These are phyloP conservation scores for Colletotrichum sp. DNA, from an alignment of 2,329 filamentous ascomycete species.

Conservation along the genomic window DNA sequence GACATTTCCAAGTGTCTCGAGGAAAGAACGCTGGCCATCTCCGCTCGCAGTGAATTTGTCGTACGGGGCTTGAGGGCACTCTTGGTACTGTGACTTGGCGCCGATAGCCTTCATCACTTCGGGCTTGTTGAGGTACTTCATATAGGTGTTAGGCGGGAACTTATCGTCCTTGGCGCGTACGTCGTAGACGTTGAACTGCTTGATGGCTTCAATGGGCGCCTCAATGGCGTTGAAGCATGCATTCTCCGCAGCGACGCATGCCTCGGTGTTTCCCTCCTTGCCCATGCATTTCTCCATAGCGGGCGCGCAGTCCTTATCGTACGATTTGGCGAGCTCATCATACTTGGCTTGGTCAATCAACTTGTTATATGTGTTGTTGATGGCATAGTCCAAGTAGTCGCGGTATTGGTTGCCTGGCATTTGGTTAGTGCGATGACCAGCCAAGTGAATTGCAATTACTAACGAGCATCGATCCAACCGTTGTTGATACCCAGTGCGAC, in stretches of 20 bases:
- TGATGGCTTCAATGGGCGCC: constrained; percentile 20
- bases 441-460: too few species aligned
- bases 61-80: constrained; percentile 42
- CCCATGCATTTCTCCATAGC: constrained; percentile 22
- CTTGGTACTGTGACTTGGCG: constrained; percentile 42
- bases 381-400: constrained; percentile 46
- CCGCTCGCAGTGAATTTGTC: constrained; percentile 43
- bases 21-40: constrained; percentile 48
- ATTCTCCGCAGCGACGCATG: constrained; percentile 28
- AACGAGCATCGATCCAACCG: constrained; percentile 52
- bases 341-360: constrained; percentile 24
- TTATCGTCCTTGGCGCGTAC: constrained; percentile 43
- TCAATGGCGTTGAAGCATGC: constrained; percentile 31
- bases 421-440: too few species aligned
- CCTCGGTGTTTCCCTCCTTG: constrained; percentile 25
- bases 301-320: constrained; percentile 27
- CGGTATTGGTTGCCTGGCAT: constrained; percentile 38
- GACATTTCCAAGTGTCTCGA: constrained; percentile 46
- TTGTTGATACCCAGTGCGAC: constrained; percentile 63
- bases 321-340: constrained; percentile 10
- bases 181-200: constrained; percentile 52
- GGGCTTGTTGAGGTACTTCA: constrained; percentile 40
- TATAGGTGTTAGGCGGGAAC: constrained; percentile 44
- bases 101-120: constrained; percentile 48
- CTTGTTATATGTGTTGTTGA: constrained; percentile 45